Conservation (phyloP, 768 basidiomycete genomes). For the Podaxis mareebaensis region DNA sequence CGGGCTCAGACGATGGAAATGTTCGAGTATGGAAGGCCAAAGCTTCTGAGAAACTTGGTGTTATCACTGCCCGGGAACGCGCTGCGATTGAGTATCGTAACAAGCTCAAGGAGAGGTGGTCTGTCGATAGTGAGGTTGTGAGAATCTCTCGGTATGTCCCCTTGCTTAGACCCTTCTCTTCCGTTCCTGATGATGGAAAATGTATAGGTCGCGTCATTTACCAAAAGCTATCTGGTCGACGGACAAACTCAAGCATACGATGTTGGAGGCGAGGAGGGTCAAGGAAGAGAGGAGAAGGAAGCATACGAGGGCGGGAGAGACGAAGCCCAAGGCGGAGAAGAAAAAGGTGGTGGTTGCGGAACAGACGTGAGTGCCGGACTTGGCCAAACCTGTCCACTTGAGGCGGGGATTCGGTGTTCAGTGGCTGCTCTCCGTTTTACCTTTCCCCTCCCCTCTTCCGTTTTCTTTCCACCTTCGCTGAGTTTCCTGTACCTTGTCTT, state of each 20-base stretch:
- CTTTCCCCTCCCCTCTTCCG: too few relatives aligned
- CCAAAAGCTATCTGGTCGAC: slow-evolving; percentile 91
- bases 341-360: slow-evolving; percentile 85
- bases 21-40: slow-evolving; percentile 95
- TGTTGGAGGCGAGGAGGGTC: slow-evolving; percentile 86
- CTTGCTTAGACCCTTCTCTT: slow-evolving; percentile 5
- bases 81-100: slow-evolving; percentile 93
- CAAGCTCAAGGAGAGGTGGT: slow-evolving; percentile 87
- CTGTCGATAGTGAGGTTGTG: slow-evolving; percentile 77
- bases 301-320: slow-evolving; percentile 83
- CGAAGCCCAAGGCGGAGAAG: slow-evolving; percentile 88
- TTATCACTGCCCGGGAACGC: slow-evolving; percentile 86
- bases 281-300: slow-evolving; percentile 93
- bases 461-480: too few relatives aligned
- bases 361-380: slow-evolving; percentile 49
- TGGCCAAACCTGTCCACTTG: too few relatives aligned
- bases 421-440: too few relatives aligned
- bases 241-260: slow-evolving; percentile 83
- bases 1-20: slow-evolving; percentile 94
- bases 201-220: slow-evolving; percentile 69
- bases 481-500: too few relatives aligned
- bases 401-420: too few relatives aligned
- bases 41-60: slow-evolving; percentile 88
- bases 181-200: not conserved
- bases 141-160: slow-evolving; percentile 72